Evolutionary conservation across 306 rosid species (phyloP).

Genomic region (Begonia loranthoides): DNA sequence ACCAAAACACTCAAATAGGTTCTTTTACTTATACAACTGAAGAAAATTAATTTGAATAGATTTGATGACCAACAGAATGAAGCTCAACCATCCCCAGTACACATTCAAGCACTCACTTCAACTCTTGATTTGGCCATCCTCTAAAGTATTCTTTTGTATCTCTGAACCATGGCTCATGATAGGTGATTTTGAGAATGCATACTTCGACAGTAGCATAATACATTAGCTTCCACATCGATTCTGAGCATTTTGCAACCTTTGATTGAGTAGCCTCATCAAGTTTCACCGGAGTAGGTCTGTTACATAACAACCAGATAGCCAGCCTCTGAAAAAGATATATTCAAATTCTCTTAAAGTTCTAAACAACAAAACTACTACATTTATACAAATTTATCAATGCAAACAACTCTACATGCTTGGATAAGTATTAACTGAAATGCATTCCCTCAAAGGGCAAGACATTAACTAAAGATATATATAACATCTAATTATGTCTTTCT

Average conservation of each 20-base stretch:
- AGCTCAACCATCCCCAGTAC: slow-evolving; percentile 1
- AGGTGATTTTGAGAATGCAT: slow-evolving; percentile 39
- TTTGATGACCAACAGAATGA: not conserved
- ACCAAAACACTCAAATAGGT: too few relatives aligned
- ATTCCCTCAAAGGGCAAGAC: not conserved
- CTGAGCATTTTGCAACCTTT: slow-evolving; percentile 76
- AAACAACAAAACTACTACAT: not conserved
- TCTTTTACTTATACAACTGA: too few relatives aligned
- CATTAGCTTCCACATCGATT: slow-evolving; percentile 88
- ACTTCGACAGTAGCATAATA: slow-evolving; percentile 75
- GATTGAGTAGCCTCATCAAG: slow-evolving; percentile 42
- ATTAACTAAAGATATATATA: too few relatives aligned
- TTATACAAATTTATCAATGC: not conserved
- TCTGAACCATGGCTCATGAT: slow-evolving; percentile 69
- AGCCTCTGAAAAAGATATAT: slow-evolving; percentile 37
- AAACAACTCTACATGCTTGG: too few relatives aligned
- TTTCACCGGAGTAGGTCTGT: slow-evolving; percentile 40
- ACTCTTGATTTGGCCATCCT: slow-evolving; percentile 90
- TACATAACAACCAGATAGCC: slow-evolving; percentile 45
- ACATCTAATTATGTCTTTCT: too few relatives aligned
- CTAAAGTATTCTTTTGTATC: slow-evolving; percentile 46
- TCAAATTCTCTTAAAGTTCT: not conserved
- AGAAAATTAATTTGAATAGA: not conserved
- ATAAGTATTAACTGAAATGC: not conserved
- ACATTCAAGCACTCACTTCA: slow-evolving; percentile 45